These are phyloP conservation scores for Kluyveromyces marxianus DNA, from an alignment of 1,139 yeast species.

Conservation along the genomic window DNA sequence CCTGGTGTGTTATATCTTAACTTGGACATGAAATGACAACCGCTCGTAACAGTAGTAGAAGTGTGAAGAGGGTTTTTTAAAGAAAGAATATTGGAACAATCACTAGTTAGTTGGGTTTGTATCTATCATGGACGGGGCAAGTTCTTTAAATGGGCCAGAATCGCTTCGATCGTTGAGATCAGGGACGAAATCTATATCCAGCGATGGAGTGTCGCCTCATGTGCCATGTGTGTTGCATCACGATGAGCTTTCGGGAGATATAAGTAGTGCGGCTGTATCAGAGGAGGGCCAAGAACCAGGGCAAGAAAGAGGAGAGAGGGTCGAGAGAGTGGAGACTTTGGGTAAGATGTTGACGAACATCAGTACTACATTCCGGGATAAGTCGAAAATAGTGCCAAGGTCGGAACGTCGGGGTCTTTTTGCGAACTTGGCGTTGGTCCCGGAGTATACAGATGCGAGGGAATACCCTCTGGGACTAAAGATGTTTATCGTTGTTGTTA, in stretches of 20 bases:
- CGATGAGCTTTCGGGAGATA: too few relatives aligned
- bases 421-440: conserved; percentile 46
- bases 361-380: conserved; percentile 7
- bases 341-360: background rate
- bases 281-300: background rate
- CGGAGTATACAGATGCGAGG: conserved; percentile 70
- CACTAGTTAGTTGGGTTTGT: too few relatives aligned
- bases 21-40: too few relatives aligned
- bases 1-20: too few relatives aligned
- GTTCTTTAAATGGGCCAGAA: background rate
- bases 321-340: background rate
- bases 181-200: background rate
- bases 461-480: conserved; percentile 48
- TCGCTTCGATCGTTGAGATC: background rate
- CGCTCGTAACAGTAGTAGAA: too few relatives aligned
- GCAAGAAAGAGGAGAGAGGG: too few relatives aligned
- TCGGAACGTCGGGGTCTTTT: conserved; percentile 49
- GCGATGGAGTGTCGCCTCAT: conserved; percentile 1
- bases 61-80: too few relatives aligned
- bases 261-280: too few relatives aligned
- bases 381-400: conserved; percentile 33
- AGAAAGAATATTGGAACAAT: too few relatives aligned
- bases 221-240: conserved; percentile 1
- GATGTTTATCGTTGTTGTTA: conserved; percentile 48
- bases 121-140: background rate